A percentile compares a stretch with the other conserved stretches of the same genome.
phyloP scores from a whole-genome alignment of 106 monocot species.

The Ottelia alismoides region DNA sequence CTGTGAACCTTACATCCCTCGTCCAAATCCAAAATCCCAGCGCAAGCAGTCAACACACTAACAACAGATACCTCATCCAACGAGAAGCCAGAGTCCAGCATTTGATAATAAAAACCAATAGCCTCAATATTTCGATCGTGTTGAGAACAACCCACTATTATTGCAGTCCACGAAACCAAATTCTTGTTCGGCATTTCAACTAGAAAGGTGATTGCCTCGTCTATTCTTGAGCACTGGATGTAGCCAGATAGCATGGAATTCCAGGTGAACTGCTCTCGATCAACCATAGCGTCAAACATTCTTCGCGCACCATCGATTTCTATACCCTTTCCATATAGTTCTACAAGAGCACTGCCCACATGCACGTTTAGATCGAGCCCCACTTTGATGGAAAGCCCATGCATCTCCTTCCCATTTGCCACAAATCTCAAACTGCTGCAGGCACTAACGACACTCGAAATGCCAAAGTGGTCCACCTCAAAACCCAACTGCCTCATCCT shows the following conservation, averaged over 20 bases:
- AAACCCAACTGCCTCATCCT: conserved; percentile 17
- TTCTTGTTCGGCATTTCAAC: conserved; percentile 17
- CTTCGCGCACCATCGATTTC: conserved; percentile 18
- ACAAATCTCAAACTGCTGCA: conserved; percentile 25
- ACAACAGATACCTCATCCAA: conserved; percentile 28
- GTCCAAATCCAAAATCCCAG: conserved; percentile 13
- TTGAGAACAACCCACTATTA: conserved; percentile 27
- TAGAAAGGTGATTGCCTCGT: conserved; percentile 24
- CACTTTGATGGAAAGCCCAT: conserved; percentile 19
- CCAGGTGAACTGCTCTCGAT: conserved; percentile 27
- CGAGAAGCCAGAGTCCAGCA: conserved; percentile 19
- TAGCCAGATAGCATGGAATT: conserved; percentile 35
- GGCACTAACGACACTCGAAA: conserved; percentile 27
- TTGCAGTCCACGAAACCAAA: conserved; percentile 36
- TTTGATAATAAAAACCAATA: conserved; percentile 12
- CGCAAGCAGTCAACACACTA: conserved; percentile 27
- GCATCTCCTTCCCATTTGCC: conserved; percentile 13
- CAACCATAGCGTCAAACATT: conserved; percentile 18
- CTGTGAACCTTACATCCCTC: conserved; percentile 35
- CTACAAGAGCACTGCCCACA: conserved; percentile 34
- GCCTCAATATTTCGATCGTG: conserved; percentile 20
- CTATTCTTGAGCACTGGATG: conserved; percentile 24
- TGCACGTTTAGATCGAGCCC: conserved; percentile 25
- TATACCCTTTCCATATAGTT: conserved; percentile 20
- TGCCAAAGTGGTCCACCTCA: too few relatives aligned